Percentiles rank a stretch among this genome's conserved stretches.
These are phyloP conservation scores for Tetrapisispora fleetii DNA, from an alignment of 805 yeast species.

Conservation along the genomic window DNA sequence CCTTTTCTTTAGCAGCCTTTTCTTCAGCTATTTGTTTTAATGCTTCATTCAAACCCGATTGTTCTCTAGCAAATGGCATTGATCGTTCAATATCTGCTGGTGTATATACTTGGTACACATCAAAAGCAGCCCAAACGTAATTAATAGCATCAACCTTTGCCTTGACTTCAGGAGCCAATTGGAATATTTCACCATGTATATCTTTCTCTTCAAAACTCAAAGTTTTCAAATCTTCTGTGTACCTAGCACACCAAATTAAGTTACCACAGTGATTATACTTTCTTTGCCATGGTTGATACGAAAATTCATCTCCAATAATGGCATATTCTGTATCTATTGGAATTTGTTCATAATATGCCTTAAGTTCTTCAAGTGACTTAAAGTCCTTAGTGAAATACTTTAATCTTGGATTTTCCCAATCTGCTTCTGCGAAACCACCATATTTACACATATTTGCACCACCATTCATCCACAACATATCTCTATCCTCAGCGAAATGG, in stretches of 20 bases:
- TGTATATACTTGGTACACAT: neutral
- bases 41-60: conserved; percentile 1
- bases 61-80: neutral
- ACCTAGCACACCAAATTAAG: conserved; percentile 2
- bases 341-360: conserved; percentile 4
- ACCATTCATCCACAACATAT: conserved; percentile 15
- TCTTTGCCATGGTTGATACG: neutral
- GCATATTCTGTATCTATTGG: conserved; percentile 4
- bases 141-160: neutral
- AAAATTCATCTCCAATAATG: neutral
- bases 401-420: conserved; percentile 8
- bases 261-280: conserved; percentile 1
- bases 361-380: conserved; percentile 5
- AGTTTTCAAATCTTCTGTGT: neutral
- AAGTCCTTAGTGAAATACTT: conserved; percentile 3
- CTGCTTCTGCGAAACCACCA: conserved; percentile 6
- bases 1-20: neutral
- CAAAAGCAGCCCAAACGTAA: conserved; percentile 2
- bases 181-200: conserved; percentile 1
- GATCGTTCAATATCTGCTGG: neutral
- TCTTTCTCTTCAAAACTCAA: neutral
- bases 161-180: conserved; percentile 1
- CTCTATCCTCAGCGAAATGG: conserved; percentile 7
- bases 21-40: neutral
- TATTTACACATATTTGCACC: conserved; percentile 14